phyloP scores from a whole-genome alignment of 2,329 filamentous ascomycete species.

The Claviceps pazoutovae region DNA sequence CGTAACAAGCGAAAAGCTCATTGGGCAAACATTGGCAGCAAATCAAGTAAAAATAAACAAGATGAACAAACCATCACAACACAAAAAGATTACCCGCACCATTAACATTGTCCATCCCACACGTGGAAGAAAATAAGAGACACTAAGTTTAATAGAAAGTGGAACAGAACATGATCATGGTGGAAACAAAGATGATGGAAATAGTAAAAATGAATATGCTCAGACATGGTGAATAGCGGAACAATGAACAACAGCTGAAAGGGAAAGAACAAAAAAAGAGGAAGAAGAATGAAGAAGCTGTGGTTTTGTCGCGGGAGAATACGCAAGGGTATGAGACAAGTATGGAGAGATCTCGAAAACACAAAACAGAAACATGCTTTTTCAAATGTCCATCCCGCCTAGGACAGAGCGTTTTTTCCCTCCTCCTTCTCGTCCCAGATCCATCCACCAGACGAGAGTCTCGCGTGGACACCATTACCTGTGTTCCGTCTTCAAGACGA shows the following conservation, averaged over 20 bases:
- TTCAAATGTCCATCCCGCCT: conserved; percentile 6
- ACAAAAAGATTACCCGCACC: background rate
- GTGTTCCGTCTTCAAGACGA: conserved; percentile 33
- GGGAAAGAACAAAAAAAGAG: background rate
- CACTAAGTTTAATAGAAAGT: background rate
- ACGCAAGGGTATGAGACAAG: conserved; percentile 9
- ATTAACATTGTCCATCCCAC: conserved; percentile 1
- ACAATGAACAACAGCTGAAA: conserved; percentile 7
- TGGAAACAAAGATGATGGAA: background rate
- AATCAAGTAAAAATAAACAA: conserved; percentile 1
- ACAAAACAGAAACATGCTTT: conserved; percentile 8
- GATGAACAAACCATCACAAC: conserved; percentile 1
- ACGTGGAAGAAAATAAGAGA: conserved; percentile 3
- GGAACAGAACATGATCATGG: conserved; percentile 2
- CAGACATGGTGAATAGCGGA: conserved; percentile 1
- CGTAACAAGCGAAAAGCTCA: conserved; percentile 1
- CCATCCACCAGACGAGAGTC: conserved; percentile 3
- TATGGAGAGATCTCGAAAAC: conserved; percentile 9
- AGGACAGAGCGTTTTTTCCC: conserved; percentile 4
- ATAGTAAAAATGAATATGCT: conserved; percentile 1
- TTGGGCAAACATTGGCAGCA: conserved; percentile 4
- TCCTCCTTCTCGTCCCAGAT: conserved; percentile 2
- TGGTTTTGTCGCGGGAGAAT: conserved; percentile 9
- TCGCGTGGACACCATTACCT: conserved; percentile 2
- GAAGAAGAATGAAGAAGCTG: background rate